A percentile compares a stretch with the other conserved stretches of the same genome.
phyloP scores from a whole-genome alignment of 257 asterid genomes.

The Solanum raphanifolium region DNA sequence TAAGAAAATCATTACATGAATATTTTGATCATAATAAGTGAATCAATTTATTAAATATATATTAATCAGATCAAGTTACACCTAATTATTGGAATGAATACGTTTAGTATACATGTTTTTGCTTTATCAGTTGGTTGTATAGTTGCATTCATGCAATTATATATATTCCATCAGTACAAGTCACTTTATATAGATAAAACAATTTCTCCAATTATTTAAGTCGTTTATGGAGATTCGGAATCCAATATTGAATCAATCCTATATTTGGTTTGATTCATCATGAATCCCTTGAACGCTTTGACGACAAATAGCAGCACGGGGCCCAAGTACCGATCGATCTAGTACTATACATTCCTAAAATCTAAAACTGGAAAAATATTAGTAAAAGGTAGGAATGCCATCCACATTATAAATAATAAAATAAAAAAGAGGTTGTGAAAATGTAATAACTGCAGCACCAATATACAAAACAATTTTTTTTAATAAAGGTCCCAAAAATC shows the following conservation, averaged over 20 bases:
- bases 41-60: not conserved
- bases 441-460: not conserved
- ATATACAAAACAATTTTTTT: not conserved
- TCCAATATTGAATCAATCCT: not conserved
- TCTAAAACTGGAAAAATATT: not conserved
- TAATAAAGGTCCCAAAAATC: not conserved
- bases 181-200: not conserved
- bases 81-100: not conserved
- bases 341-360: not conserved
- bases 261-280: not conserved
- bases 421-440: not conserved
- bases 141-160: not conserved
- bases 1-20: not conserved
- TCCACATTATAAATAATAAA: not conserved
- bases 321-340: not conserved
- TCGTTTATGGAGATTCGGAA: not conserved
- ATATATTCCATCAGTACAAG: not conserved
- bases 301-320: not conserved
- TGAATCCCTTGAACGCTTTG: not conserved
- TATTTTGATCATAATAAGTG: not conserved
- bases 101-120: not conserved
- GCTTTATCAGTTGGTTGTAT: not conserved
- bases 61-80: not conserved
- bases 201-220: not conserved
- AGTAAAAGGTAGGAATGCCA: not conserved